phyloP scores from a whole-genome alignment of 2,329 filamentous ascomycete genomes.

The Botrytis hyacinthi region DNA sequence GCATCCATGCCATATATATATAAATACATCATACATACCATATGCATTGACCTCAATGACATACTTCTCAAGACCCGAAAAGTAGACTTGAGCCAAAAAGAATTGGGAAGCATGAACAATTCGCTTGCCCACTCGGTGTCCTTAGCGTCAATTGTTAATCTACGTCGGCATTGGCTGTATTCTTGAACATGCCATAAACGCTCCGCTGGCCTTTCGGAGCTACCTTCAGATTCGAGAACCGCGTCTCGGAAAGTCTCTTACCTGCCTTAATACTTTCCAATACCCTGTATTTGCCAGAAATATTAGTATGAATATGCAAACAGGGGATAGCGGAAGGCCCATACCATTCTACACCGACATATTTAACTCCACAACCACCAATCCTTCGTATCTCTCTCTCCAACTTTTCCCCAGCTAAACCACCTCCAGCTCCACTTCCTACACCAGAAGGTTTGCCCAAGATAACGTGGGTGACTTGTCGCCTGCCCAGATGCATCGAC shows the following conservation, averaged over 20 bases:
- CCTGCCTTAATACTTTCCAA: constrained; percentile 79
- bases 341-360: constrained; percentile 78
- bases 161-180: constrained; percentile 24
- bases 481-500: constrained; percentile 68
- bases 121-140: constrained; percentile 10
- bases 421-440: constrained; percentile 64
- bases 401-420: constrained; percentile 73
- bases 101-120: constrained; percentile 1
- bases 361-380: constrained; percentile 70
- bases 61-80: constrained; percentile 15
- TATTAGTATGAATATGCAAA: constrained; percentile 10
- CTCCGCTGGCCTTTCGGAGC: constrained; percentile 62
- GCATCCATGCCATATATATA: constrained; percentile 22
- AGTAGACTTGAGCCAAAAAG: background rate
- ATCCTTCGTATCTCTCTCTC: constrained; percentile 73
- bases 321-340: constrained; percentile 28
- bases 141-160: constrained; percentile 14
- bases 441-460: constrained; percentile 58
- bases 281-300: constrained; percentile 52
- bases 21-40: constrained; percentile 18
- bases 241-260: constrained; percentile 70
- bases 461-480: constrained; percentile 82
- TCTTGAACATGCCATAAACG: constrained; percentile 54
- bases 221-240: constrained; percentile 64
- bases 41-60: constrained; percentile 22